Percentiles rank a stretch among this genome's conserved stretches.
Conservation (phyloP, 106 monocot genomes). For the Dioscorea alata region DNA sequence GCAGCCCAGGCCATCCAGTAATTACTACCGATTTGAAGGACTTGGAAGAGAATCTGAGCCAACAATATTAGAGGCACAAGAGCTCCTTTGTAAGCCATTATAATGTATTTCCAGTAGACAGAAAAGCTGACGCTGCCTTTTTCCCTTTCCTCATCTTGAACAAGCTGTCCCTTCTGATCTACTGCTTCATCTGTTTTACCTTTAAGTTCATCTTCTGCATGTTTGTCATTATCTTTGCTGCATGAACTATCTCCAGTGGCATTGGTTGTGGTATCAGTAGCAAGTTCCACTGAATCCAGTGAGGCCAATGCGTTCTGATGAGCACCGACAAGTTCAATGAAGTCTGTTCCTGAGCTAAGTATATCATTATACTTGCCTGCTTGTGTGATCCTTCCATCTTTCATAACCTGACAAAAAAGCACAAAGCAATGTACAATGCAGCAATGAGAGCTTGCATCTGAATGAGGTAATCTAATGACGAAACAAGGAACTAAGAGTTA, state of each 20-base stretch:
- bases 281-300: slow-evolving; percentile 32
- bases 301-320: slow-evolving; percentile 62
- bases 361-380: slow-evolving; percentile 83
- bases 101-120: slow-evolving; percentile 90
- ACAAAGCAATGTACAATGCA: background rate
- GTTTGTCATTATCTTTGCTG: slow-evolving; percentile 3
- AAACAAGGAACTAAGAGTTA: slow-evolving; percentile 21
- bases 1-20: slow-evolving; percentile 96
- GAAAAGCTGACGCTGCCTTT: slow-evolving; percentile 87
- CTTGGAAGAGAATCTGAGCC: slow-evolving; percentile 67
- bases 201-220: slow-evolving; percentile 24
- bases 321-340: slow-evolving; percentile 82
- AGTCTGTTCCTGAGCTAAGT: slow-evolving; percentile 64
- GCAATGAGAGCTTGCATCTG: no score
- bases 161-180: slow-evolving; percentile 55
- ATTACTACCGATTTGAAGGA: slow-evolving; percentile 77
- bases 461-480: background rate
- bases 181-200: slow-evolving; percentile 25
- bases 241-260: slow-evolving; percentile 4
- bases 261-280: slow-evolving; percentile 7
- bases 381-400: slow-evolving; percentile 76
- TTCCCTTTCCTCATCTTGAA: slow-evolving; percentile 95
- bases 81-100: slow-evolving; percentile 63
- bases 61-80: slow-evolving; percentile 66
- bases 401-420: slow-evolving; percentile 49